Evolutionary conservation across 257 asterid genomes (phyloP), one percentile per base, ranked within the genome.

Genomic region (Solanum lycopersicoides): DNA sequence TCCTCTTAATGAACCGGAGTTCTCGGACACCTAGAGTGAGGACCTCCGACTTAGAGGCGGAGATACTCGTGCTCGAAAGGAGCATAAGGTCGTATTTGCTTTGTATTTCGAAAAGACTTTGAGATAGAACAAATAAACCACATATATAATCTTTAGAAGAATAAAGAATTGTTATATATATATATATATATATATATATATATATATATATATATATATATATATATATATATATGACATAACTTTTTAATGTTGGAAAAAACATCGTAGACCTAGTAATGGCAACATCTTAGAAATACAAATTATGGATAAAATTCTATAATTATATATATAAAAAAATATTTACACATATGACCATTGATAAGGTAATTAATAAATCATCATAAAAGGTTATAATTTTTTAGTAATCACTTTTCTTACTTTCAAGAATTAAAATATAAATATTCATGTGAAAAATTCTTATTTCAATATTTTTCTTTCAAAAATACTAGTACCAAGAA

Each of bases 61-160:
- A 47, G 18, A 47, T 47, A 45, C 16, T 12, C 4, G 45, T 85
- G 92, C 94, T 96, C 1, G 93, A 86, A 87, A 94, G 94, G 89
- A 94, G 98, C 90, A 94, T 73, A 11, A 95, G 94, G 71, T 92
- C 92, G 8, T 95, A 94, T 5, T 87, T 86, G 71, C 95, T 95
- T 39, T 90, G 87, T 77, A 93, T 89, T 59, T 50, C 90, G 90
- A 90, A 91, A 50, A 94, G 93, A 90, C 93, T 92, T 47, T 92
- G 59, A 14, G 97, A 98, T 50, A 94, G 87, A 88, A 93, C 88
- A 76, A 95, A 90, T 20, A 94, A 95, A 34, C 97, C 96, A 86
- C 97, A 95, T 5, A 93, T 95, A 83, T 95, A 93, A 39, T 95
- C 79, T 35, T 93, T 93, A 1, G 93, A 47, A 90, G 97, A 94